Evolutionary conservation across 208 protist species (phyloP), one percentile per base, ranked within the genome.

Genomic region (Hexamita inflata): DNA sequence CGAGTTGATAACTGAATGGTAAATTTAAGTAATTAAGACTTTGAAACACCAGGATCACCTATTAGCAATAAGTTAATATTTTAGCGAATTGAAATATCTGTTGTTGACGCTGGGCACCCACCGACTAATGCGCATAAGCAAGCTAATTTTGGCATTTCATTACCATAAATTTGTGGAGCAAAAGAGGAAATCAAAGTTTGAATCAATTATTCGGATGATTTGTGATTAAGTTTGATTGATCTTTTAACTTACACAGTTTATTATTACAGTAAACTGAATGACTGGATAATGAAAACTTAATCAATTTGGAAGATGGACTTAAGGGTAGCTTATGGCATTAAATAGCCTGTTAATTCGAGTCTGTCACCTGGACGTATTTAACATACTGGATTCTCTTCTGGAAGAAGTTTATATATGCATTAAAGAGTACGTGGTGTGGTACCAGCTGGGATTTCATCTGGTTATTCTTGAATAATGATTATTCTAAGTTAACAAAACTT

Each of bases 281-380:
- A 0, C 28, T 53, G 58, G 61, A 32, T 32, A 30, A 15, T 28
- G n/a, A 40, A 41, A 65, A 38, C 39, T 40, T 40, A 13, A 30
- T 34, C 30, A 70, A 15, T 34, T 38, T 38, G 88, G 88, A 61
- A 94, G 26, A 42, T 45, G 0, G 2, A 19, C 57, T 67, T 81
- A 13, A 29, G 81, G 32, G 89, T 92, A 74, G 92, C 85, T n/a
- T 91, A 89, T 74, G 88, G 90, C 13, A 89, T 80, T 77, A 92
- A 96, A 9, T 92, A 76, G n/a, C 94, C 88, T 7, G 94, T 85
- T 13, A 92, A 88, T n/a, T 82, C 79, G 0, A 93, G 90, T 42
- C 92, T n/a, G n/a, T n/a, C n/a, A n/a, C n/a, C n/a, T n/a, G n/a
- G n/a, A n/a, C n/a, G n/a, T n/a, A n/a, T n/a, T n/a, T n/a, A n/a